These are phyloP conservation scores for Ophiocytium majus DNA, from an alignment of 352 stramenopile species.

Conservation along the genomic window DNA sequence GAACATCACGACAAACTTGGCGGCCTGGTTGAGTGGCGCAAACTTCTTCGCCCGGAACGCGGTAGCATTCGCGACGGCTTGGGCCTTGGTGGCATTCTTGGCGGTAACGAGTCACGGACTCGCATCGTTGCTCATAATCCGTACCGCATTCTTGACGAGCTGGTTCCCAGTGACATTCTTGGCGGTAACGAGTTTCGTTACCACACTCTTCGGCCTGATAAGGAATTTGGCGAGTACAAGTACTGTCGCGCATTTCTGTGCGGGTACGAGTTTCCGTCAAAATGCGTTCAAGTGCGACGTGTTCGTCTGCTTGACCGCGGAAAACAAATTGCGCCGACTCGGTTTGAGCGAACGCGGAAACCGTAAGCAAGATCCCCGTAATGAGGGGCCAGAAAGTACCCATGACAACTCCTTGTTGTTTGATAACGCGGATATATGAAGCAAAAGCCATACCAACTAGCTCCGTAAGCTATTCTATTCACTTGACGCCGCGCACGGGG, in stretches of 20 bases:
- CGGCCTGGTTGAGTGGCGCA: slow-evolving; percentile 10
- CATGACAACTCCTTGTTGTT: slow-evolving; percentile 18
- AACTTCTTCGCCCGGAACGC: slow-evolving; percentile 14
- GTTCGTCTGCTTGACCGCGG: neutral
- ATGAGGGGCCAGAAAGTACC: slow-evolving; percentile 13
- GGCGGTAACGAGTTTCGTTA: slow-evolving; percentile 12
- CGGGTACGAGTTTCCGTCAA: neutral
- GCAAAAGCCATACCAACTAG: neutral
- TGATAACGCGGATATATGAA: neutral
- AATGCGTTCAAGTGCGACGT: neutral
- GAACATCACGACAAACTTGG: neutral
- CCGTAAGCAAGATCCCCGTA: neutral
- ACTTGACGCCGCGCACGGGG: neutral
- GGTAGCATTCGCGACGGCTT: slow-evolving; percentile 3
- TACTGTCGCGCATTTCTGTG: neutral
- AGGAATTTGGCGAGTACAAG: slow-evolving; percentile 8
- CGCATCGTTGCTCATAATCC: neutral
- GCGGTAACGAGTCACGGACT: neutral
- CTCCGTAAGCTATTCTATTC: neutral
- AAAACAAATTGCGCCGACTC: neutral
- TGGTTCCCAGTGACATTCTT: neutral
- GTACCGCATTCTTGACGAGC: neutral
- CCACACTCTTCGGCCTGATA: slow-evolving; percentile 8
- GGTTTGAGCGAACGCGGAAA: slow-evolving; percentile 3
- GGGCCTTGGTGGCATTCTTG: slow-evolving; percentile 1